Evolutionary conservation across 2,329 filamentous ascomycete species (phyloP).

Genomic region (Teratosphaeria pseudoeucalypti): DNA sequence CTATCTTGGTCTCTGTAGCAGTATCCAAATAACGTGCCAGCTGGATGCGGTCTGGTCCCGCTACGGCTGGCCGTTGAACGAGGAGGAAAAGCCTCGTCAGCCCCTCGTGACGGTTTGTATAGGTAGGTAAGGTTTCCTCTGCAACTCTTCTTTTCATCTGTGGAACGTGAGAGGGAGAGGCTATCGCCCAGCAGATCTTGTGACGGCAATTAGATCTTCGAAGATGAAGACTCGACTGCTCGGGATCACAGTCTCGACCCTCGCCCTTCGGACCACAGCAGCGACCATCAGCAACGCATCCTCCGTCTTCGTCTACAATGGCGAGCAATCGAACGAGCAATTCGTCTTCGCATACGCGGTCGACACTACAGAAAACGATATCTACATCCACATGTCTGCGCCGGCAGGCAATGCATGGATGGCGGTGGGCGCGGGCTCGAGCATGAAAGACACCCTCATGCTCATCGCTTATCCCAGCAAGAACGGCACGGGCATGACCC

Average conservation of each 20-base stretch:
- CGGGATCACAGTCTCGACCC: background rate
- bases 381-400: slow-evolving; percentile 17
- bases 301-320: slow-evolving; percentile 10
- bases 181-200: background rate
- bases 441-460: slow-evolving; percentile 34
- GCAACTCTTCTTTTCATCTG: background rate
- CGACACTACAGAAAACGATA: slow-evolving; percentile 7
- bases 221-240: background rate
- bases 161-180: background rate
- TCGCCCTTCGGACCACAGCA: background rate
- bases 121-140: background rate
- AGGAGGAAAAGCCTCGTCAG: background rate
- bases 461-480: slow-evolving; percentile 32
- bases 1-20: background rate
- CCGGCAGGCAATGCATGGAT: slow-evolving; percentile 32
- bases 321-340: background rate
- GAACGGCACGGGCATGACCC: slow-evolving; percentile 24
- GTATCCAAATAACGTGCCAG: background rate
- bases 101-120: background rate
- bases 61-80: background rate
- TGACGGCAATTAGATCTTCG: background rate
- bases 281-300: background rate
- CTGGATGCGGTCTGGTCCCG: background rate
- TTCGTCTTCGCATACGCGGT: slow-evolving; percentile 15
- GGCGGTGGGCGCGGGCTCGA: slow-evolving; percentile 31